phyloP scores from a whole-genome alignment of 2,329 filamentous ascomycete genomes.

The Tolypocladium sp. region DNA sequence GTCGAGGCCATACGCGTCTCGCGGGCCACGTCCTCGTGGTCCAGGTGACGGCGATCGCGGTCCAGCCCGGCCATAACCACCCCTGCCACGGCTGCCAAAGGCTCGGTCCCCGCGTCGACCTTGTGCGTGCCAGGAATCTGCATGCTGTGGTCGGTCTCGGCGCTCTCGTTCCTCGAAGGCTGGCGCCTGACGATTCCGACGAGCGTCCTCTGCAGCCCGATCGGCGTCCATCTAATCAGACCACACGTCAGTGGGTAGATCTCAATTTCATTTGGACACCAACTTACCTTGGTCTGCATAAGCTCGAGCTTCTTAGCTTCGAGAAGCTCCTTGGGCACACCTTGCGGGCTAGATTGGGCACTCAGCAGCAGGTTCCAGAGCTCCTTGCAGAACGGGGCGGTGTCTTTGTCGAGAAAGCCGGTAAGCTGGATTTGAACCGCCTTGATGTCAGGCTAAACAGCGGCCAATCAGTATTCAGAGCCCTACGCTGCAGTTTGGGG shows the following conservation, averaged over 20 bases:
- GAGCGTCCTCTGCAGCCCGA: constrained; percentile 66
- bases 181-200: constrained; percentile 58
- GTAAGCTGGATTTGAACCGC: constrained; percentile 88
- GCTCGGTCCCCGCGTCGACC: constrained; percentile 44
- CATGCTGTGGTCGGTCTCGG: constrained; percentile 41
- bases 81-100: constrained; percentile 31
- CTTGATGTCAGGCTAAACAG: constrained; percentile 80
- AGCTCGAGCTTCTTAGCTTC: constrained; percentile 95
- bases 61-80: constrained; percentile 33
- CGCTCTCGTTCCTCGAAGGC: constrained; percentile 58
- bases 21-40: constrained; percentile 30
- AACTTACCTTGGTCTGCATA: constrained; percentile 79
- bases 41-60: constrained; percentile 40
- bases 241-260: constrained; percentile 1
- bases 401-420: constrained; percentile 91
- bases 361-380: constrained; percentile 88
- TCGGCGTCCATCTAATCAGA: constrained; percentile 66
- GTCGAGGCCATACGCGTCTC: constrained; percentile 38
- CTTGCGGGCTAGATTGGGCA: constrained; percentile 78
- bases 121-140: constrained; percentile 44
- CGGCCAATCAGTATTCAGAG: constrained; percentile 10
- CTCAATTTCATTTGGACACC: not conserved
- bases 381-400: constrained; percentile 81
- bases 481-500: not conserved
- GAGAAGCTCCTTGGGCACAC: constrained; percentile 86